A percentile compares a stretch with the other conserved stretches of the same genome.
Conservation (phyloP, 306 rosid genomes). For the Quercus mongolica region DNA sequence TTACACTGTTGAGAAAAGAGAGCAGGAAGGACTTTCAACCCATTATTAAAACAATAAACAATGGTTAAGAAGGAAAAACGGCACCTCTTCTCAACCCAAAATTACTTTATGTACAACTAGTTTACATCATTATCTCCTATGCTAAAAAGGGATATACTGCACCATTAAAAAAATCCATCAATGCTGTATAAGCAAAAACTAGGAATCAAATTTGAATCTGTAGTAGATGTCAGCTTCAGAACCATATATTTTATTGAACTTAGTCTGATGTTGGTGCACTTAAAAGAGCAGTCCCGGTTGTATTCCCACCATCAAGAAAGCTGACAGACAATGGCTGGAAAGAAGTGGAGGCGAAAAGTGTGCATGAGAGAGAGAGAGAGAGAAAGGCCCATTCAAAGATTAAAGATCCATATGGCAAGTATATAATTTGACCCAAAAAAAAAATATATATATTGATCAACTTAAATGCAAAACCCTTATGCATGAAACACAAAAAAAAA, state of each 20-base stretch:
- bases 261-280: constrained; percentile 43
- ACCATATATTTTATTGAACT: constrained; percentile 11
- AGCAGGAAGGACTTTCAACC: not conserved
- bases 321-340: constrained; percentile 56
- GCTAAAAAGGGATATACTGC: constrained; percentile 1
- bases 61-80: constrained; percentile 51
- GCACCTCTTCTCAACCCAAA: constrained; percentile 42
- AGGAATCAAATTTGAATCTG: constrained; percentile 17
- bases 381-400: not conserved
- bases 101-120: constrained; percentile 9
- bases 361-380: constrained; percentile 6
- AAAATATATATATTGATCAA: not conserved
- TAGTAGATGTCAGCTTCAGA: not conserved
- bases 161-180: constrained; percentile 11
- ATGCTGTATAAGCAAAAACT: constrained; percentile 6
- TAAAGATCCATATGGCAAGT: no score
- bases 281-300: constrained; percentile 35
- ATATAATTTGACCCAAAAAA: not conserved
- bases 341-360: constrained; percentile 10
- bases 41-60: not conserved
- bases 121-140: constrained; percentile 1
- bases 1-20: not conserved
- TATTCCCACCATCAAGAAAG: constrained; percentile 66
- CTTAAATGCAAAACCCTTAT: not conserved
- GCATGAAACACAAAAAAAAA: not conserved